Conservation (phyloP, 805 yeast genomes). For the Ascoidea asiatica region DNA sequence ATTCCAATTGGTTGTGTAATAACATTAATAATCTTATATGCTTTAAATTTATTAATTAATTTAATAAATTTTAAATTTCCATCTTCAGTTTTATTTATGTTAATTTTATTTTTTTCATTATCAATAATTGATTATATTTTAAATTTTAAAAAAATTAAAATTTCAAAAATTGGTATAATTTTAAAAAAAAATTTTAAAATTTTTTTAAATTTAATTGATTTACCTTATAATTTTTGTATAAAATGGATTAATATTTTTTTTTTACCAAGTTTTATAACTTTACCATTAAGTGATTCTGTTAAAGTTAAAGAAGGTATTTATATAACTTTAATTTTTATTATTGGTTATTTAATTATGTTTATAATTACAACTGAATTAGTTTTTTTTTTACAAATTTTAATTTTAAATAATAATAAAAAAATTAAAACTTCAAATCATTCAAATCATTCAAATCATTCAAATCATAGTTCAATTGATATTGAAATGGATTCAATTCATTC, state of each 20-base stretch:
- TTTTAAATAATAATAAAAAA: constrained; percentile 7
- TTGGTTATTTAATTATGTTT: constrained; percentile 47
- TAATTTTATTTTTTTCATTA: constrained; percentile 36
- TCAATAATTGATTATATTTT: constrained; percentile 22
- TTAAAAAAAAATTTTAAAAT: constrained; percentile 11
- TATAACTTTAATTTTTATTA: constrained; percentile 58
- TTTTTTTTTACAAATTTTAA: constrained; percentile 22
- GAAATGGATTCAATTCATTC: too few relatives aligned
- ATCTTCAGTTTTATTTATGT: constrained; percentile 59
- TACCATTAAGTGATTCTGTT: constrained; percentile 56
- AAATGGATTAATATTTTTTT: constrained; percentile 72
- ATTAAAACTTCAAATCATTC: constrained; percentile 5
- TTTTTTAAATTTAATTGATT: constrained; percentile 26
- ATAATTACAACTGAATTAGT: constrained; percentile 36
- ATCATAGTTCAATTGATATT: background rate
- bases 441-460: background rate
- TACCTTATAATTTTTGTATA: constrained; percentile 56
- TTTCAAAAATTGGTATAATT: too few relatives aligned
- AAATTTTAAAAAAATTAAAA: constrained; percentile 22
- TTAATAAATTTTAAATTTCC: constrained; percentile 44
- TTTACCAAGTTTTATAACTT: constrained; percentile 62
- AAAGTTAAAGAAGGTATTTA: constrained; percentile 56
- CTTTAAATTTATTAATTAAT: constrained; percentile 32
- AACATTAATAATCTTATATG: constrained; percentile 34
- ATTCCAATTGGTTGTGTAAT: constrained; percentile 36